Conservation (phyloP, 228 moss, liverwort and hornwort species). For the Sphagnum magellanicum region DNA sequence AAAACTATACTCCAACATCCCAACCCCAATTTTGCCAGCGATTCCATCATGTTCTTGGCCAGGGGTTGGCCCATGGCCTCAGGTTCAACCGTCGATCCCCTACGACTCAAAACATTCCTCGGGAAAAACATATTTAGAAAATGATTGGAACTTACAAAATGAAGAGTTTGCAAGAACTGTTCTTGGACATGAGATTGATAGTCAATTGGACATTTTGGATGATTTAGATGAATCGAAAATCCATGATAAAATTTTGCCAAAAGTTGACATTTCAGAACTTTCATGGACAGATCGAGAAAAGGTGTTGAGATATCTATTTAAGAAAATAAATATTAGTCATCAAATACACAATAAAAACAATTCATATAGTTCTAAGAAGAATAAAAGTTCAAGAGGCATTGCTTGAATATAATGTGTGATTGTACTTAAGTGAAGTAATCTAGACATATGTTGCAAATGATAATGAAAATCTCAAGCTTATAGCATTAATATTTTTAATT, state of each 20-base stretch:
- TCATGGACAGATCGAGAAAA: conserved; percentile 68
- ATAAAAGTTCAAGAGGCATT: too few species aligned
- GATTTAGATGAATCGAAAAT: conserved; percentile 18
- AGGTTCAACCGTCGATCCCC: conserved; percentile 6
- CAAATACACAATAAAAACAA: conserved; percentile 1
- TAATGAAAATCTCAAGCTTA: too few species aligned
- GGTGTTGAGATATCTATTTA: conserved; percentile 57
- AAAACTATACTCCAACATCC: conserved; percentile 5
- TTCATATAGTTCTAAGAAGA: too few species aligned
- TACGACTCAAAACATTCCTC: conserved; percentile 7
- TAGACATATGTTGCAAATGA: too few species aligned
- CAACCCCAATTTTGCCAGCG: conserved; percentile 21
- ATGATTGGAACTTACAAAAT: background rate
- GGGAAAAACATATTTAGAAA: conserved; percentile 1
- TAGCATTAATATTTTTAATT: too few species aligned
- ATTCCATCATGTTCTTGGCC: conserved; percentile 43
- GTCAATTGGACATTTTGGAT: conserved; percentile 20
- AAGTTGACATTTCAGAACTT: conserved; percentile 67
- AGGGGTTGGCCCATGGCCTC: conserved; percentile 18
- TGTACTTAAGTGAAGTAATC: too few species aligned
- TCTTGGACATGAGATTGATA: conserved; percentile 11
- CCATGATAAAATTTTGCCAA: conserved; percentile 29
- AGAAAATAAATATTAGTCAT: conserved; percentile 42
- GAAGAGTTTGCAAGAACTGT: conserved; percentile 14
- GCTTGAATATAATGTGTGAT: too few species aligned